phyloP scores from a whole-genome alignment of 1,284 basidiomycete species.

The Athelia sp. region DNA sequence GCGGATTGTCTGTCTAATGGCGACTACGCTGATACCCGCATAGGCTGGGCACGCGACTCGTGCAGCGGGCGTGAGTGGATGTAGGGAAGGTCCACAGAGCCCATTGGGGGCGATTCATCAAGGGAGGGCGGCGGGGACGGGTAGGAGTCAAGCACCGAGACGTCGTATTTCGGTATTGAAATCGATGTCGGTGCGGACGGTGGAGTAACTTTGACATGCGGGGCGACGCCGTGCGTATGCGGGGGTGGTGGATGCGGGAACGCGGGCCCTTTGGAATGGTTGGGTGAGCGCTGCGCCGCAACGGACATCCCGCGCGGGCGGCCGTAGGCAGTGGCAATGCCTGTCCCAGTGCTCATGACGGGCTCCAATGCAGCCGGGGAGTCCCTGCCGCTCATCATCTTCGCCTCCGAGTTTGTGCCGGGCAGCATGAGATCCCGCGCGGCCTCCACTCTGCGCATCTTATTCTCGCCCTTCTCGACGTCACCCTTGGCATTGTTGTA shows the following conservation, averaged over 20 bases:
- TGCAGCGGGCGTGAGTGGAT: not conserved
- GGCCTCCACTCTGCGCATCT: conserved; percentile 81
- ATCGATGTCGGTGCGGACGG: not conserved
- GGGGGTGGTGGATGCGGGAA: conserved; percentile 16
- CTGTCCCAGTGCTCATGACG: conserved; percentile 27
- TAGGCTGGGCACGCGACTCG: not conserved
- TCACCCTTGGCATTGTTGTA: conserved; percentile 94
- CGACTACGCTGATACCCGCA: not conserved
- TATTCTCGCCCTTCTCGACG: conserved; percentile 90
- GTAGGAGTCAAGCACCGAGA: conserved; percentile 52
- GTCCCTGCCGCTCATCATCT: conserved; percentile 38
- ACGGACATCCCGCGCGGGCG: conserved; percentile 28
- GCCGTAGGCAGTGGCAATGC: conserved; percentile 27
- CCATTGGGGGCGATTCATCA: conserved; percentile 53
- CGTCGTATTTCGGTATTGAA: conserved; percentile 3
- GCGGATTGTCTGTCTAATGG: no score
- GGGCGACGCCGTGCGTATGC: conserved; percentile 12
- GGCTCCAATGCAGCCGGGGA: conserved; percentile 24
- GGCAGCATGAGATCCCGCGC: conserved; percentile 70
- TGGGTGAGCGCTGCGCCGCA: conserved; percentile 7
- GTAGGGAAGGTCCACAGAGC: conserved; percentile 11
- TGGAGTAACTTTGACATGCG: not conserved
- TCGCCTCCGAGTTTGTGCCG: conserved; percentile 53
- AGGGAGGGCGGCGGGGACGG: conserved; percentile 73
- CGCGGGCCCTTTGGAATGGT: conserved; percentile 3